Evolutionary conservation across 768 basidiomycete genomes (phyloP).

Genomic region (Termitomyces titanicus): DNA sequence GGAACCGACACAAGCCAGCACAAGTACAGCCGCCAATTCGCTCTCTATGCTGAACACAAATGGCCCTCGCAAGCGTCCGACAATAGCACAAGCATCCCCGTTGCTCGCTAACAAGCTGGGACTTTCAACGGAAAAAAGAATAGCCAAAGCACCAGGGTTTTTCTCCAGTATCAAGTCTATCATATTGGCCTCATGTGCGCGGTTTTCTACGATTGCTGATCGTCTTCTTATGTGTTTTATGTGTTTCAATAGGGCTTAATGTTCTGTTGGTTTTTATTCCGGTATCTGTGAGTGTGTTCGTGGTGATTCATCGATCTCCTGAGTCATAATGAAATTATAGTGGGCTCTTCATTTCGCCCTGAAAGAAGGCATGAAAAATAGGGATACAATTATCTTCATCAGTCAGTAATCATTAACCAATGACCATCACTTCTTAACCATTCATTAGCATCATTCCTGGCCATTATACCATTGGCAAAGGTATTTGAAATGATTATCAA

Average conservation of each 20-base stretch:
- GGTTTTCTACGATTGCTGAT: background rate
- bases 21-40: background rate
- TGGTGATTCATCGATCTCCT: background rate
- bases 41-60: background rate
- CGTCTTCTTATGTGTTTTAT: background rate
- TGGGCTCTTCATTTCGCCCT: constrained; percentile 71
- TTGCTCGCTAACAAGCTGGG: background rate
- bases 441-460: constrained; percentile 63
- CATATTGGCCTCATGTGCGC: constrained; percentile 54
- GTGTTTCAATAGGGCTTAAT: constrained; percentile 52
- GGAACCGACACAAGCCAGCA: background rate
- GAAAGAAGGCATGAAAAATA: constrained; percentile 27
- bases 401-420: constrained; percentile 40
- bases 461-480: constrained; percentile 85
- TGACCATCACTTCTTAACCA: background rate
- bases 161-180: constrained; percentile 50
- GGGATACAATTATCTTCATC: constrained; percentile 66
- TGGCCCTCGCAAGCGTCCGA: constrained; percentile 5
- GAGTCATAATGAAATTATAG: constrained; percentile 29
- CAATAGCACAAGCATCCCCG: background rate
- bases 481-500: constrained; percentile 25
- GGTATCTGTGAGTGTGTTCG: constrained; percentile 46
- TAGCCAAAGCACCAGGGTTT: constrained; percentile 43
- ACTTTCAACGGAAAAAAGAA: constrained; percentile 27
- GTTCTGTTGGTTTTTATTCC: constrained; percentile 71